These are phyloP conservation scores for Pythium coloratum DNA, from an alignment of 352 stramenopile species.

Conservation along the genomic window DNA sequence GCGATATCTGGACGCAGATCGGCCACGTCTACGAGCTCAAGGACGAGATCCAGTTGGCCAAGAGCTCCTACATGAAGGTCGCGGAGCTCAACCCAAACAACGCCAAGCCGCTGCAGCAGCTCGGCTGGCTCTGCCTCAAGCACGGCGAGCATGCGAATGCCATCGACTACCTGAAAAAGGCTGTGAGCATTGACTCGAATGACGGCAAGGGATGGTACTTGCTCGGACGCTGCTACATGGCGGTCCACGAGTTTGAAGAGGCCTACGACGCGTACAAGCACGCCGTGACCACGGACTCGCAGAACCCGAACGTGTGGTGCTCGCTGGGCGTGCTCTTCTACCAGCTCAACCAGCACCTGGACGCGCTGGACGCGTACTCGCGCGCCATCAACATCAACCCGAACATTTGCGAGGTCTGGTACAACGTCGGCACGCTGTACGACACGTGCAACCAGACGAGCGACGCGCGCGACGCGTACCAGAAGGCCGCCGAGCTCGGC, in stretches of 20 bases:
- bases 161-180: slow-evolving; percentile 87
- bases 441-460: slow-evolving; percentile 91
- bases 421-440: slow-evolving; percentile 90
- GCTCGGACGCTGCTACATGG: slow-evolving; percentile 90
- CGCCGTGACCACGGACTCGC: slow-evolving; percentile 84
- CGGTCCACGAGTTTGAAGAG: slow-evolving; percentile 88
- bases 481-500: slow-evolving; percentile 86
- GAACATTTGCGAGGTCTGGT: slow-evolving; percentile 92
- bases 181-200: slow-evolving; percentile 73
- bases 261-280: slow-evolving; percentile 91
- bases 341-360: slow-evolving; percentile 87
- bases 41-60: slow-evolving; percentile 81
- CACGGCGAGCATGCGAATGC: slow-evolving; percentile 80
- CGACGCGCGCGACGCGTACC: slow-evolving; percentile 85
- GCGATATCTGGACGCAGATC: slow-evolving; percentile 87
- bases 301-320: slow-evolving; percentile 92
- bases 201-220: slow-evolving; percentile 90
- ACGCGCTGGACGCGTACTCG: slow-evolving; percentile 87
- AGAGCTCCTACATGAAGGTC: slow-evolving; percentile 86
- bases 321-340: slow-evolving; percentile 91
- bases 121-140: slow-evolving; percentile 84
- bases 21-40: slow-evolving; percentile 88
- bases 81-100: slow-evolving; percentile 84
- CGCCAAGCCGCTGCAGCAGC: slow-evolving; percentile 80
- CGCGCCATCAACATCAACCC: slow-evolving; percentile 91